Conservation (phyloP, 305 asterid species). For the Fraxinus velutina region DNA sequence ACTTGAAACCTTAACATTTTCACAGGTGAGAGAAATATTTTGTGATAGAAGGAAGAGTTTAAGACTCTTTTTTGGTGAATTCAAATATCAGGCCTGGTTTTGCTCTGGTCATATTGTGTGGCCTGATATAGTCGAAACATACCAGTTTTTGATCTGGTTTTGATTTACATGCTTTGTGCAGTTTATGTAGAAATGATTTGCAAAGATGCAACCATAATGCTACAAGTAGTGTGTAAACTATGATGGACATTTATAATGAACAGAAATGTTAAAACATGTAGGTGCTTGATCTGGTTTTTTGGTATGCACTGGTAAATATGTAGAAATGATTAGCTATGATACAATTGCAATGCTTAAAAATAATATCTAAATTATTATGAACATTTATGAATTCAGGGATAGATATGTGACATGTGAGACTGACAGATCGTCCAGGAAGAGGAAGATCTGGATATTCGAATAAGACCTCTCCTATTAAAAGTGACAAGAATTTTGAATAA, state of each 20-base stretch:
- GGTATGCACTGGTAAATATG: not conserved
- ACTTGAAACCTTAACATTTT: conserved; percentile 12
- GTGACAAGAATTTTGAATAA: not conserved
- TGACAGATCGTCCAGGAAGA: not conserved
- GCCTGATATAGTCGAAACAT: not conserved
- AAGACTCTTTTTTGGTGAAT: not conserved
- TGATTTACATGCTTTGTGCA: not conserved
- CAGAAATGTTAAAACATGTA: not conserved
- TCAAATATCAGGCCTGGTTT: conserved; percentile 9
- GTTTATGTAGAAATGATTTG: not conserved
- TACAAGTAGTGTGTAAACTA: not conserved
- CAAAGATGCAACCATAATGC: not conserved
- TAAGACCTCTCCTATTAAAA: not conserved
- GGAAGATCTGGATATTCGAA: not conserved
- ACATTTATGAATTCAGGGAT: not conserved
- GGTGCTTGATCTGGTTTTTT: not conserved
- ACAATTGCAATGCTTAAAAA: not conserved
- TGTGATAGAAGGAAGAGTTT: not conserved
- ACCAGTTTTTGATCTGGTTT: not conserved
- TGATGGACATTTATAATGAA: not conserved
- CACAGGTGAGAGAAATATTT: conserved; percentile 14
- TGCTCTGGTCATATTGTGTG: not conserved
- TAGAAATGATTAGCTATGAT: not conserved
- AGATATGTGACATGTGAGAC: not conserved
- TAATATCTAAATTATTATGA: not conserved